phyloP scores from a whole-genome alignment of 805 yeast genomes.

The Hemisphaericaspora nanyangensis region DNA sequence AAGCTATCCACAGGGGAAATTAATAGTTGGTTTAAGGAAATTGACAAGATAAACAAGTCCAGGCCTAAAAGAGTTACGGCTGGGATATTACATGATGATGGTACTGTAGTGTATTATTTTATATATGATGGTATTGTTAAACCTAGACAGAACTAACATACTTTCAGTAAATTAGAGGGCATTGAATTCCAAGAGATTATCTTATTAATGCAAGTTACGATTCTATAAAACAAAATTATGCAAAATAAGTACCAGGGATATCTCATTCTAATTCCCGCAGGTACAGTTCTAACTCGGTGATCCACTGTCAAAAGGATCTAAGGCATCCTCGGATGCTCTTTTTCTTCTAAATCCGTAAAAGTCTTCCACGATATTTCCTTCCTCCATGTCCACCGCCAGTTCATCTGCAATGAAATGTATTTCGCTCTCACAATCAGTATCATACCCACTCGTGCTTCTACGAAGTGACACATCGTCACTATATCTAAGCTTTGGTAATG shows the following conservation, averaged over 20 bases:
- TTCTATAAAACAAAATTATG: too few relatives aligned
- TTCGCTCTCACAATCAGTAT: conserved; percentile 11
- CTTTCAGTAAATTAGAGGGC: not conserved
- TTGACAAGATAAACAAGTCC: conserved; percentile 12
- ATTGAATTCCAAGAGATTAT: too few relatives aligned
- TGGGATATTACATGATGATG: conserved; percentile 60
- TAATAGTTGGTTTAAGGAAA: conserved; percentile 34
- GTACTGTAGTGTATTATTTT: conserved; percentile 68
- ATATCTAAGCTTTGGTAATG: not conserved
- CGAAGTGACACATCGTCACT: conserved; percentile 2
- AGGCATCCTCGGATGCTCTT: too few relatives aligned
- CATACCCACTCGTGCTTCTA: conserved; percentile 12
- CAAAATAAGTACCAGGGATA: too few relatives aligned
- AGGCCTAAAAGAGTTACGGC: conserved; percentile 47
- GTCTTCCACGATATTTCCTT: conserved; percentile 3
- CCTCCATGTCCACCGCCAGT: not conserved
- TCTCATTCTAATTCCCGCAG: too few relatives aligned
- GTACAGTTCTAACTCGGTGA: too few relatives aligned
- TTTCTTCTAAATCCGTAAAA: conserved; percentile 6
- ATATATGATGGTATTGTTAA: conserved; percentile 62
- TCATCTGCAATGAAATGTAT: conserved; percentile 1
- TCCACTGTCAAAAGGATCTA: too few relatives aligned
- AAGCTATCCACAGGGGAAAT: conserved; percentile 35
- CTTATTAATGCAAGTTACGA: too few relatives aligned
- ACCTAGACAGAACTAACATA: conserved; percentile 52